Evolutionary conservation across 2,329 filamentous ascomycete species (phyloP).

Genomic region (Ceratocystis eucalypticola): DNA sequence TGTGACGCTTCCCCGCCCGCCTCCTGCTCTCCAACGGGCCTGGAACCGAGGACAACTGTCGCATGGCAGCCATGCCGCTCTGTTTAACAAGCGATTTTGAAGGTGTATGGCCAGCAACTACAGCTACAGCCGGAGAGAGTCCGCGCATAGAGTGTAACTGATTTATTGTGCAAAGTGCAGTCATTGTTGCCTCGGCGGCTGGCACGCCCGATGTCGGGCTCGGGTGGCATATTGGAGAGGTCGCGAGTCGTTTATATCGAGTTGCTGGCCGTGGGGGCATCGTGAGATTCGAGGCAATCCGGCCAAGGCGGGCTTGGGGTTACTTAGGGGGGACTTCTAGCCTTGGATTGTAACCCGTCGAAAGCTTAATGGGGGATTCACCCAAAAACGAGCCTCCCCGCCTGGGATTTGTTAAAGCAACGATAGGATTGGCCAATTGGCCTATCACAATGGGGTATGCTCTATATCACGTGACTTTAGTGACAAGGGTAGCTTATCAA

Average conservation of each 20-base stretch:
- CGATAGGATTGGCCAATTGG: not conserved
- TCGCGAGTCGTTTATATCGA: not conserved
- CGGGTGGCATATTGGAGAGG: not conserved
- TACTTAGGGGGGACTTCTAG: not conserved
- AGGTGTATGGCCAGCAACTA: not conserved
- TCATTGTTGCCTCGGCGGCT: not conserved
- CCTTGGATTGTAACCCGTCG: not conserved
- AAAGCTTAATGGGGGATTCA: not conserved
- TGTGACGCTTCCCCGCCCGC: slow-evolving; percentile 39
- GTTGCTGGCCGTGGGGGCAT: slow-evolving; percentile 14
- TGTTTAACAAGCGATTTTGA: not conserved
- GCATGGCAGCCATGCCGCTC: slow-evolving; percentile 3
- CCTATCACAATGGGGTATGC: not conserved
- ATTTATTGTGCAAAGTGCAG: not conserved
- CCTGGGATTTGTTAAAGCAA: not conserved
- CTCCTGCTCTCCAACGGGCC: slow-evolving; percentile 44
- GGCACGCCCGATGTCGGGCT: not conserved
- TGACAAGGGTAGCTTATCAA: not conserved
- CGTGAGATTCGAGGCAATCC: not conserved
- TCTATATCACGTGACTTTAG: not conserved
- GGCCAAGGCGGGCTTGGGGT: not conserved
- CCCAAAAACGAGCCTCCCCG: not conserved
- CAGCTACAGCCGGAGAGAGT: not conserved
- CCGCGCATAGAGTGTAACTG: not conserved
- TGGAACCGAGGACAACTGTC: slow-evolving; percentile 32